Evolutionary conservation across 129 eudicot genomes (phyloP), one percentile per base, ranked within the genome.

Genomic region (Artemisia argyi): DNA sequence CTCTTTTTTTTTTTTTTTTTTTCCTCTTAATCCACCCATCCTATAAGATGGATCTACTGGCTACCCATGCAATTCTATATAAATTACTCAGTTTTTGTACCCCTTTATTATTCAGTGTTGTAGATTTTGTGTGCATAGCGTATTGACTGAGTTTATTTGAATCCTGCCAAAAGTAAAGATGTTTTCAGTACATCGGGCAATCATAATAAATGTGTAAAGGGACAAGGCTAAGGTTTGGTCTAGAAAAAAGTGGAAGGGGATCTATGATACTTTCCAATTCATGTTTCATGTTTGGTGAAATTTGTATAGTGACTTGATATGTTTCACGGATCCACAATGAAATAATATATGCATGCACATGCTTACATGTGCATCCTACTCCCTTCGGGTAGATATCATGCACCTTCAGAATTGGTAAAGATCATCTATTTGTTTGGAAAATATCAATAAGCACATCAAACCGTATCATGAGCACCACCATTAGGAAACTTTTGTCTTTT

Each of bases 381-480:
- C 61, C 48, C 47, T 51, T 50, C 24, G 3, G 14, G 51, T n/a
- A 4, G 51, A 19, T 50, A 12, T 15, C 28, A 15, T 68, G 28
- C 73, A 50, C 32, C 64, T 69, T 53, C 30, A 54, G 50, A 69
- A 53, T 18, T 54, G 32, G 11, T 69, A n/a, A 54, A 69, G 51
- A 54, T 53, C 63, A 18, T 5, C 39, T n/a, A 69, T 51, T 35
- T 54, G 39, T 14, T 69, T 28, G 11, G 12, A 32, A 24, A 17
- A 39, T 69, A 13, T 16, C 32, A 64, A 68, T n/a, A 14, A 68
- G 16, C 26, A 42, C 57, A 66, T 66, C 73, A 68, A 50, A 7
- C 3, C 53, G 11, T 52, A 52, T 69, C 11, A 52, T 18, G 30
- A 52, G 51, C 73, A 52, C 24, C 62, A 32, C 30, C 16, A 16